phyloP scores from a whole-genome alignment of 116 monocot genomes.

The Papilionanthe hybrid region DNA sequence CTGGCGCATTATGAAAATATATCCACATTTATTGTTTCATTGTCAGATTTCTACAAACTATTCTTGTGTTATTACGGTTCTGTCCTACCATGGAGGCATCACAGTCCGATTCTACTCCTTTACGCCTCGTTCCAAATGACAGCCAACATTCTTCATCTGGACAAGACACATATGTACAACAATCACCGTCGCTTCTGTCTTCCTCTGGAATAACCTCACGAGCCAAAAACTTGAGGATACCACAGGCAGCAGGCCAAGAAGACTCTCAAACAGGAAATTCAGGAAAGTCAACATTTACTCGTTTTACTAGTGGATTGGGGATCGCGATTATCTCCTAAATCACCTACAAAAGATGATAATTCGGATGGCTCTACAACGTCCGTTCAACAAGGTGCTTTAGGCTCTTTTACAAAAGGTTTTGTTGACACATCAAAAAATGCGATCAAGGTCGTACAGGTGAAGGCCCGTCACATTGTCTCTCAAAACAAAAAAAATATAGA shows the following conservation, averaged over 20 bases:
- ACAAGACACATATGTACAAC: constrained; percentile 33
- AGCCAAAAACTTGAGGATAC: constrained; percentile 72
- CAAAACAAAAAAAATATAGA: constrained; percentile 99
- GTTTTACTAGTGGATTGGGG: constrained; percentile 77
- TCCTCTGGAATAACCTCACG: constrained; percentile 73
- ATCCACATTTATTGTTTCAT: background rate
- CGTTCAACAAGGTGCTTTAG: constrained; percentile 64
- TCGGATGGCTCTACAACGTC: constrained; percentile 32
- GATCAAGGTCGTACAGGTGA: constrained; percentile 92
- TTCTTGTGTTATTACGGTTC: background rate
- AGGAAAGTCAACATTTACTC: constrained; percentile 74
- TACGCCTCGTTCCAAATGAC: background rate
- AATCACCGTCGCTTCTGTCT: constrained; percentile 45
- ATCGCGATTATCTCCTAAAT: constrained; percentile 66
- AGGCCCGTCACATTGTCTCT: constrained; percentile 96
- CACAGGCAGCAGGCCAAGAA: constrained; percentile 38
- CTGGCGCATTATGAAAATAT: background rate
- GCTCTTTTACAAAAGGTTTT: constrained; percentile 89
- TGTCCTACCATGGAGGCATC: background rate
- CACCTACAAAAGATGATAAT: constrained; percentile 37
- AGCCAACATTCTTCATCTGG: constrained; percentile 16
- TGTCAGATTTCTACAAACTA: background rate
- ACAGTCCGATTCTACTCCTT: background rate
- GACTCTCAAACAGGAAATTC: constrained; percentile 52
- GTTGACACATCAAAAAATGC: constrained; percentile 93